Evolutionary conservation across 164 flowering plant genomes (phyloP).

Genomic region (Sedum album): DNA sequence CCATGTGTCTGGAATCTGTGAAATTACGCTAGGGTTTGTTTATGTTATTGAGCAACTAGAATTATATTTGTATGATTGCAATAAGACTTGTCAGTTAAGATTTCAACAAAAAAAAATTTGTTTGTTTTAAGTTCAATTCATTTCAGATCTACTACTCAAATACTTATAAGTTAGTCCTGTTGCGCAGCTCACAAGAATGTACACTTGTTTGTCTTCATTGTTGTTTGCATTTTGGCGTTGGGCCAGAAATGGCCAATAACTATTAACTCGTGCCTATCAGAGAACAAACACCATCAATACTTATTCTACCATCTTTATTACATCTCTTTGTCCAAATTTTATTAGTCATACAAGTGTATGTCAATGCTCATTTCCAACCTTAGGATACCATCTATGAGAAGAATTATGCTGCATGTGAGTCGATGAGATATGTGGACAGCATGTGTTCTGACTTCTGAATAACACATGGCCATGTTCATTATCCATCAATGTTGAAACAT

Average conservation of each 20-base stretch:
- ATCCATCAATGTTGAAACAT: constrained; percentile 1
- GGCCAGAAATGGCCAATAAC: not conserved
- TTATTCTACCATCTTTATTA: not conserved
- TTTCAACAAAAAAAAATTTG: too few species aligned
- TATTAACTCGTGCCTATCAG: not conserved
- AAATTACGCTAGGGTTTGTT: not conserved
- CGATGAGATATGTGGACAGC: not conserved
- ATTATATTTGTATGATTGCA: not conserved
- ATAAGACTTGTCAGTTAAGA: too few species aligned
- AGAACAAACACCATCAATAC: not conserved
- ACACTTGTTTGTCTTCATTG: not conserved
- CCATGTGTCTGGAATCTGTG: not conserved
- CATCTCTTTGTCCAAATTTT: not conserved
- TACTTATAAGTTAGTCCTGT: too few species aligned
- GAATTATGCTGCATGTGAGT: not conserved
- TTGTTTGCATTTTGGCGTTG: not conserved
- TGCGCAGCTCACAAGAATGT: not conserved
- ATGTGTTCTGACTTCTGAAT: not conserved
- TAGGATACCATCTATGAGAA: not conserved
- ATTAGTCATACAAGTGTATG: not conserved
- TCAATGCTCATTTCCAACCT: not conserved
- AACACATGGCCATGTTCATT: not conserved
- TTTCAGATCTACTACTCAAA: too few species aligned
- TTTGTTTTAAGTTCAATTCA: too few species aligned
- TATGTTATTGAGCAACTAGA: not conserved